Base-by-base conservation (phyloP, 2,329 filamentous ascomycete species). In the Penicillium frequentans region DNA sequence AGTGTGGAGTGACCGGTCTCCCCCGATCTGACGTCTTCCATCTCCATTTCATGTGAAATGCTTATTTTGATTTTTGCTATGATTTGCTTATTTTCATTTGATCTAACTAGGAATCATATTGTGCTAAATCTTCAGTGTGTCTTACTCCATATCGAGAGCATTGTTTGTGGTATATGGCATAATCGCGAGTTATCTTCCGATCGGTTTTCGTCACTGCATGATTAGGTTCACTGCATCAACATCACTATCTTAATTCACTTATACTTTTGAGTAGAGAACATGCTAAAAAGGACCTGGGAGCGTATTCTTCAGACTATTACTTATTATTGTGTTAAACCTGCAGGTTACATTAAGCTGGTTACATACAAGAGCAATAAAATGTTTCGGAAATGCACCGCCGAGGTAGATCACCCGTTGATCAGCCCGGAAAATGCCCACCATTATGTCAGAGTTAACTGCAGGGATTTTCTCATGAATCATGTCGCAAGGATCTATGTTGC, bases 1-100 rank as follows among this genome's bases (percentile, higher is more conserved):
- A 53, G 50, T 53, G 65, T 81, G 52, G 58, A 60, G 55, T 47
- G 23, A 37, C 43, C 27, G 14, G 37, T 26, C 26, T 33, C 19
- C 50, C 56, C 53, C 52, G 21, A 23, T 31, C 39, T 50, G 16
- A 44, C 53, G 24, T 16, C 37, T 33, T 35, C 16, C 23, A 47
- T 47, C 26, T 47, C 6, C 45, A 44, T 29, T 59, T 43, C 57
- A 60, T 58, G 58, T 60, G 58, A 60, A 55, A 26, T 55, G 52
- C 55, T 57, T 53, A 37, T 33, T 35, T 39, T 10, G 11, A 16
- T 46, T 46, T 45, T 23, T 21, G 29, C 19, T 31, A 9, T 33
- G 35, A 44, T 45, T 14, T 23, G 19, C 19, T 42, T 11, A 9
- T 42, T 23, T 42, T 8, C 37, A 21, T 21, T 13, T 14, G 10